Evolutionary conservation across 208 protist genomes (phyloP).

Genomic region (Leishmania major): DNA sequence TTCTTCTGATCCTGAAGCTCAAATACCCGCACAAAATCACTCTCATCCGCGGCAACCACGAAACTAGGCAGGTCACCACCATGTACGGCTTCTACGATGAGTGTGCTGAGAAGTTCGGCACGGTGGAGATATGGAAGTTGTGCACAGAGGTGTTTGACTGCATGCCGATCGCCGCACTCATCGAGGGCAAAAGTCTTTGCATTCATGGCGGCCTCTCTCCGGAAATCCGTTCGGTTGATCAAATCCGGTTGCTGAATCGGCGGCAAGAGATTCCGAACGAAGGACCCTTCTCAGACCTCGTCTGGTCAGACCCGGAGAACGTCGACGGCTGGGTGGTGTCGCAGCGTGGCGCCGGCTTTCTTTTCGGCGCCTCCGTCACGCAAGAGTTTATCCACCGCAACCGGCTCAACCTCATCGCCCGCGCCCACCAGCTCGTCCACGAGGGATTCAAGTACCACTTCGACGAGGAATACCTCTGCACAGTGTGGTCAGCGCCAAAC

Average conservation of each 20-base stretch:
- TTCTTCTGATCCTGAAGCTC: slow-evolving; percentile 93
- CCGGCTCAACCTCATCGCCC: slow-evolving; percentile 77
- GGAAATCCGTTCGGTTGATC: slow-evolving; percentile 88
- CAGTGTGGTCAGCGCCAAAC: slow-evolving; percentile 98
- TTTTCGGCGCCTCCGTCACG: slow-evolving; percentile 81
- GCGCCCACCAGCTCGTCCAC: slow-evolving; percentile 92
- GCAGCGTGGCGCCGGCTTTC: slow-evolving; percentile 84
- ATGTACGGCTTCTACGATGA: slow-evolving; percentile 95
- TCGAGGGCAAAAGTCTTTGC: slow-evolving; percentile 96
- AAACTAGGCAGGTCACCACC: slow-evolving; percentile 82
- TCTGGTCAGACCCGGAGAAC: slow-evolving; percentile 92
- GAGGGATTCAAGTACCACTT: slow-evolving; percentile 93
- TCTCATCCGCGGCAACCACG: slow-evolving; percentile 93
- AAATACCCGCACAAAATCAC: slow-evolving; percentile 84
- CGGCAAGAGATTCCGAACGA: slow-evolving; percentile 89
- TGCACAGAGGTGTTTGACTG: slow-evolving; percentile 99
- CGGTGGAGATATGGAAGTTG: slow-evolving; percentile 96
- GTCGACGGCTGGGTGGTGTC: slow-evolving; percentile 82
- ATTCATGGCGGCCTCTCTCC: slow-evolving; percentile 99
- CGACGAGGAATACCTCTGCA: slow-evolving; percentile 86
- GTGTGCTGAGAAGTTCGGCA: slow-evolving; percentile 83
- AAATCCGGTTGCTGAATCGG: slow-evolving; percentile 85
- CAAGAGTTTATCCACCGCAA: slow-evolving; percentile 89
- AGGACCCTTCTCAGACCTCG: slow-evolving; percentile 82
- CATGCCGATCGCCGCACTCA: slow-evolving; percentile 97